Conservation (phyloP, 768 basidiomycete genomes). For the Nevesoporus exiguus region DNA sequence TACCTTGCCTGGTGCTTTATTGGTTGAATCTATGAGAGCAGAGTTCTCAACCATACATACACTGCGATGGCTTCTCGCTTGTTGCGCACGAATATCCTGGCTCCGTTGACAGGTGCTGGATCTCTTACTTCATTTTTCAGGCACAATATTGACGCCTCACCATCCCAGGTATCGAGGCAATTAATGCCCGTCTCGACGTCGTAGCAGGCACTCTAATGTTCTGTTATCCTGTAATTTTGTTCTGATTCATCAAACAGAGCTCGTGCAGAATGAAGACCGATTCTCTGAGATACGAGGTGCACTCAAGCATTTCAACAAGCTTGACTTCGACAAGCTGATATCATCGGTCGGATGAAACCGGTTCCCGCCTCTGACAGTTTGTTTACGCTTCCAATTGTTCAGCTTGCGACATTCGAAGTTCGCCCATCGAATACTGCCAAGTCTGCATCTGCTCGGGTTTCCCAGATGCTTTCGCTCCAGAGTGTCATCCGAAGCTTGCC, state of each 20-base stretch:
- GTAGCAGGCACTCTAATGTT: slow-evolving; percentile 59
- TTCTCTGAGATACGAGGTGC: slow-evolving; percentile 67
- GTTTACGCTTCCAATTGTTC: background rate
- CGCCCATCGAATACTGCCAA: slow-evolving; percentile 53
- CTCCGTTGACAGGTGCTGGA: slow-evolving; percentile 69
- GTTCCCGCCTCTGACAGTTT: background rate
- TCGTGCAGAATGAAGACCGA: slow-evolving; percentile 71
- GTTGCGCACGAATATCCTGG: slow-evolving; percentile 74
- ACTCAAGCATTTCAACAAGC: slow-evolving; percentile 66
- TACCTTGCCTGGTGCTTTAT: background rate
- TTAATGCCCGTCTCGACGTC: slow-evolving; percentile 81
- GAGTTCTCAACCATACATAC: slow-evolving; percentile 74
- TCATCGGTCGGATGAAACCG: slow-evolving; percentile 46
- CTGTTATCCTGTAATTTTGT: background rate
- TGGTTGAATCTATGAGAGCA: slow-evolving; percentile 24
- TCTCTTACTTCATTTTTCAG: background rate
- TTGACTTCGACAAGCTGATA: slow-evolving; percentile 88
- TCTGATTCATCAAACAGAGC: slow-evolving; percentile 42
- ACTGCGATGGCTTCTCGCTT: slow-evolving; percentile 90
- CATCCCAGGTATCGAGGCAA: slow-evolving; percentile 39
- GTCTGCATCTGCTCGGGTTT: slow-evolving; percentile 62
- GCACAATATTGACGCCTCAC: background rate
- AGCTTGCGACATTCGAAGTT: slow-evolving; percentile 69
- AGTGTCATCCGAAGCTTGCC: slow-evolving; percentile 68
- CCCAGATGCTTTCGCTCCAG: slow-evolving; percentile 78